Base-by-base conservation (phyloP, 176 grass and related monocot species). In the Carex littledalei region DNA sequence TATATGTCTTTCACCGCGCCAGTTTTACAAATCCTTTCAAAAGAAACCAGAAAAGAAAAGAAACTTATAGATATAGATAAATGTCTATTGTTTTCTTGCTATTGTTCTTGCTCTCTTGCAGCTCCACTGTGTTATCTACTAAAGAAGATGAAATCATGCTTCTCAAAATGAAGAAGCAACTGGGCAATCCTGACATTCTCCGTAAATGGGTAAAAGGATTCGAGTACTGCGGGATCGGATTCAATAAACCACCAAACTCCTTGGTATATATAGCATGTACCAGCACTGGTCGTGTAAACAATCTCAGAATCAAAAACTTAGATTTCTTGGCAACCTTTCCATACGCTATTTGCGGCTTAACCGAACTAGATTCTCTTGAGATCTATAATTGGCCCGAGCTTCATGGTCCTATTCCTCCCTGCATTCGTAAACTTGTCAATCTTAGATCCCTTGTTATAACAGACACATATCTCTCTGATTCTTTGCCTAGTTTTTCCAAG, bases 161-260 rank as follows among this genome's bases (percentile, higher is more conserved):
- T 47, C 71, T 76, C 71, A 50, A 53, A 53, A 76, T 76, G 2
- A 76, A 76, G 45, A 53, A 76, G 45, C 71, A 76, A 20, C 71
- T 76, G 0, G 72, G 72, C 11, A 6, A 76, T 8, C 72, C 72
- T 1, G 4, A 29, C 2, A 14, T 6, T 2, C 47, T 76, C 3
- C 4, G 47, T 54, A 15, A 49, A 1, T 54, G 72, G 72, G 47
- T 76, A 1, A 29, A 52, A 52, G 45, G 47, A 0, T 76, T 76
- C 8, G 13, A 76, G 0, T 76, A 29, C 20, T 76, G 47, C 12
- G 6, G 9, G 47, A 11, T 11, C 47, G 2, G 47, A 50, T 50
- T 50, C 9, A 2, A 18, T 24, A 63, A 63, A 63, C 20, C 60
- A 24, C 47, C 47, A 50, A 50, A 50, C 9, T 50, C 47, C 47